Base-by-base conservation (phyloP, 2,329 filamentous ascomycete species). In the Stachybotrys chartarum region DNA sequence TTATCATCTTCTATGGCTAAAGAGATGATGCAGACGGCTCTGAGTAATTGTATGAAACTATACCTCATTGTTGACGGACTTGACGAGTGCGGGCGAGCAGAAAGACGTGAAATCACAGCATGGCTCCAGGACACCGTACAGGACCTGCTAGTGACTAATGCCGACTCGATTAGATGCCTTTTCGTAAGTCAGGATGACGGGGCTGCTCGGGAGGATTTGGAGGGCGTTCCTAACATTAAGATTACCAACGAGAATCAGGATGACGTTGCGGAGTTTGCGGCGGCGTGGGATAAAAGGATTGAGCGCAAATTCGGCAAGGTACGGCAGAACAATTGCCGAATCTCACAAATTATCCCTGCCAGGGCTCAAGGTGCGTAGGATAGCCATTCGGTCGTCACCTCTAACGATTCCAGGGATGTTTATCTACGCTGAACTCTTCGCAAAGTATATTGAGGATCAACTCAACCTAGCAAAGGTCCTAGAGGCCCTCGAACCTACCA, bases 161-260 rank as follows among this genome's bases (percentile, higher is more conserved):
- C n/a, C 1, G 50, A 45, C 17, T 45, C 49, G 18, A 31, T 57
- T 14, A 53, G 56, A 17, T 59, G 57, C 32, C 51, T 59, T 18
- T 59, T 59, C 18, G 44, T 57, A 30, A 59, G 55, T 12, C 57
- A 59, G 18, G 54, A 59, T 14, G 56, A 57, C 17, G 51, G 56
- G 10, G 48, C 54, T 14, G 54, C 54, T 4, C 30, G 24, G 32
- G 54, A 54, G 24, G 52, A 55, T 42, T 53, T 57, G 1, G 42
- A 42, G 6, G 44, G 46, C 39, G 12, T 56, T 11, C 46, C 56
- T 0, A 44, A 14, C 3, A 53, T 59, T n/a, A 56, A 53, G 7
- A 56, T 57, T 30, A 32, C 31, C 5, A 18, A 44, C 1, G 17
- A 55, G 5, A 56, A 49, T 11, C 44, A 45, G 30, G 17, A n/a